Percentiles rank a stretch among this genome's conserved stretches.
Conservation (phyloP, 352 stramenopile genomes). For the Phytophthora lateralis region DNA sequence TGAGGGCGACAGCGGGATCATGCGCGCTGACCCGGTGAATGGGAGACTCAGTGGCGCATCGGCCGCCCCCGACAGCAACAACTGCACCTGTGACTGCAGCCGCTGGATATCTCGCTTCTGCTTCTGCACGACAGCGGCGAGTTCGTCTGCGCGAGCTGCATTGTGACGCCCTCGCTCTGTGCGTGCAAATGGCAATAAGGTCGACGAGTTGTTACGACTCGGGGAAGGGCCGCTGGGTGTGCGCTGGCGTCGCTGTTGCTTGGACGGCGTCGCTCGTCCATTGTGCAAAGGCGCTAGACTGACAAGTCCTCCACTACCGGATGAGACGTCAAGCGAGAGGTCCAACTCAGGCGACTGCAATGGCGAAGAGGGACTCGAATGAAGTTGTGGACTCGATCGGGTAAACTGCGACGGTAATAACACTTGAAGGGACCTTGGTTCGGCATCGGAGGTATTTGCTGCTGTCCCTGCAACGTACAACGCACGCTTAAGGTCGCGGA, state of each 20-base stretch:
- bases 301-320: constrained; percentile 7
- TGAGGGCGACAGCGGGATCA: constrained; percentile 16
- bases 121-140: constrained; percentile 50
- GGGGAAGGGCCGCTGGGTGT: constrained; percentile 25
- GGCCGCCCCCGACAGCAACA: constrained; percentile 52
- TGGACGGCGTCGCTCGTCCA: constrained; percentile 27
- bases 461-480: constrained; percentile 11
- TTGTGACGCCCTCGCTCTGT: constrained; percentile 40
- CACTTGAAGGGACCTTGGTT: constrained; percentile 8
- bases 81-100: constrained; percentile 66
- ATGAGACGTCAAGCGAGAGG: constrained; percentile 24
- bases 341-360: constrained; percentile 25
- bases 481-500: constrained; percentile 61
- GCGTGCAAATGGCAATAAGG: constrained; percentile 51
- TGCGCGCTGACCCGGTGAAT: constrained; percentile 1
- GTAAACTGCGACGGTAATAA: constrained; percentile 24
- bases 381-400: constrained; percentile 44
- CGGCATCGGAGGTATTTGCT: constrained; percentile 7
- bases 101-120: constrained; percentile 76
- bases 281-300: constrained; percentile 39
- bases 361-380: constrained; percentile 21
- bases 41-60: constrained; percentile 22
- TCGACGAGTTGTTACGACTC: constrained; percentile 19
- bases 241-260: constrained; percentile 32
- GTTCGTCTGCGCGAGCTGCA: constrained; percentile 43